A percentile compares a stretch with the other conserved stretches of the same genome.
Conservation (phyloP, 2,329 filamentous ascomycete genomes). For the Microsporum canis region DNA sequence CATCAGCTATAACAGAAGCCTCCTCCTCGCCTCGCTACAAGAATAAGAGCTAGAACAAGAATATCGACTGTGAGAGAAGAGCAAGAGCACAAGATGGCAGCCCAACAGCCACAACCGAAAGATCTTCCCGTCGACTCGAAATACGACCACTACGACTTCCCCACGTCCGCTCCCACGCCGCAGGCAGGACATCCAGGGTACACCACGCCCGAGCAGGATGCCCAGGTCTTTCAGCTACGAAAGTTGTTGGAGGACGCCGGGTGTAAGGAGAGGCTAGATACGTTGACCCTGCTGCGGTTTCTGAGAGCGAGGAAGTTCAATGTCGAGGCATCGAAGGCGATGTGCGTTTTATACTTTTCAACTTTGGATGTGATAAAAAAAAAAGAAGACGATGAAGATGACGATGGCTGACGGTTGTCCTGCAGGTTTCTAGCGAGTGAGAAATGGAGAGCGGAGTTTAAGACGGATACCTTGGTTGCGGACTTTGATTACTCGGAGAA, state of each 20-base stretch:
- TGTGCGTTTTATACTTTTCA: slow-evolving; percentile 49
- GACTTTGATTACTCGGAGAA: slow-evolving; percentile 85
- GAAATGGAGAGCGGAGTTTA: slow-evolving; percentile 79
- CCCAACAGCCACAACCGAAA: slow-evolving; percentile 20
- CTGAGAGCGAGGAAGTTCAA: slow-evolving; percentile 92
- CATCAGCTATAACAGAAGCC: neutral
- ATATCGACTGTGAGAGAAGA: neutral
- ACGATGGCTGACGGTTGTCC: neutral
- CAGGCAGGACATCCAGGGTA: slow-evolving; percentile 76
- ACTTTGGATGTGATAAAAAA: too few species aligned
- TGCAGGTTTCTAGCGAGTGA: slow-evolving; percentile 80
- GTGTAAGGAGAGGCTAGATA: slow-evolving; percentile 76
- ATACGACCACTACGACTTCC: slow-evolving; percentile 94
- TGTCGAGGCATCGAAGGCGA: slow-evolving; percentile 68
- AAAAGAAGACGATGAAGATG: neutral
- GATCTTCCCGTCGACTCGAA: slow-evolving; percentile 60
- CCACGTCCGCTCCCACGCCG: slow-evolving; percentile 58
- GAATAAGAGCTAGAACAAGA: neutral
- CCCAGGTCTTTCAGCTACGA: slow-evolving; percentile 75
- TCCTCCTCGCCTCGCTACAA: neutral
- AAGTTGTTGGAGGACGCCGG: slow-evolving; percentile 73
- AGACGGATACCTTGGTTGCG: slow-evolving; percentile 68
- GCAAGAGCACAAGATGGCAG: slow-evolving; percentile 1
- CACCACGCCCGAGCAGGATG: slow-evolving; percentile 77
- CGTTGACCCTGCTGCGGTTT: slow-evolving; percentile 83